Base-by-base conservation (phyloP, 768 basidiomycete genomes). In the Mrakia frigida region DNA sequence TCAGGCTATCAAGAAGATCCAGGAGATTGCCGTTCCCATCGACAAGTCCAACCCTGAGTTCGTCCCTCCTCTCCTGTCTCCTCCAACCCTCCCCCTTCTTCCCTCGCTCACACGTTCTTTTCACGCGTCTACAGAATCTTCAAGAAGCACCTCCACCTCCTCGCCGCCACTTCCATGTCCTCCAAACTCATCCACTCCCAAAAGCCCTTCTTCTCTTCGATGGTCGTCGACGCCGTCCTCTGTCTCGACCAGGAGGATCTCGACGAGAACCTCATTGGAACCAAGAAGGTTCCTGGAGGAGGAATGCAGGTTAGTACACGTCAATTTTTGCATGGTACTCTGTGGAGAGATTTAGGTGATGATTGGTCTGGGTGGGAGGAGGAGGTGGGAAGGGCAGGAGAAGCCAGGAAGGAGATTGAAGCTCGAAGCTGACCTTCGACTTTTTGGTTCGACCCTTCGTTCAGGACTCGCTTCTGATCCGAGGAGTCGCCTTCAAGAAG, bases 161-260 rank as follows among this genome's bases (percentile, higher is more conserved):
- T 94, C 84, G 97, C 97, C 37, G 91, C 94, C 37, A 99, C 97
- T 4, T 96, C 97, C n/a, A 98, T 98, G 96, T 98, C 97, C 23
- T 98, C 96, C 78, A 99, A 98, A 84, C 89, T 98, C 78, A 98
- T 99, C 80, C 96, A 98, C 83, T 94, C 93, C 21, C 93, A 98
- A 85, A 98, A 97, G 82, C 97, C 96, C 0, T 98, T 98, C 86
- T 99, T 99, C 86, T 92, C 95, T 16, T 89, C 91, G 79, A 98
- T 99, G 95, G 97, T 97, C 70, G 97, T 99, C 67, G 94, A 98
- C 81, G 95, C 97, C 52, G 94, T 99, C 69, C 88, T 90, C 79
- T 93, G 89, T 74, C 87, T 98, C 46, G 95, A 98, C 84, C 94
- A 92, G 81, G 88, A 91, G 61, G 94, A 97, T 80, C 88, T 98